Evolutionary conservation across 1,284 basidiomycete species (phyloP).

Genomic region (Clitocybe nebularis): DNA sequence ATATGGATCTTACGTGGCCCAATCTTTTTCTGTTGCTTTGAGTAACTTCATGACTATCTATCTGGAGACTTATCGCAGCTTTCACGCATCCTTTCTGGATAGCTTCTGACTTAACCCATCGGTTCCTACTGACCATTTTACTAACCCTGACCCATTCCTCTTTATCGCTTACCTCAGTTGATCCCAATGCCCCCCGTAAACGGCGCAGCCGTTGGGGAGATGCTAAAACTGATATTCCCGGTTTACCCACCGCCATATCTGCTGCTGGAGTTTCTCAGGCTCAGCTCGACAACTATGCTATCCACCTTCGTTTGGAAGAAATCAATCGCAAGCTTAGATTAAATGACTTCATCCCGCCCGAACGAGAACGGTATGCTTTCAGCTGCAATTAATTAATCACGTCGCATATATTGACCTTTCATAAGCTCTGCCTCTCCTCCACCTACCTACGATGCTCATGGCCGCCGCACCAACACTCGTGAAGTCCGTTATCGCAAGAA

Average conservation of each 20-base stretch:
- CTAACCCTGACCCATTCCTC: constrained; percentile 49
- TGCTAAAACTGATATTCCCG: constrained; percentile 82
- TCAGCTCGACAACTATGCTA: constrained; percentile 94
- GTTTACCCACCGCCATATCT: constrained; percentile 88
- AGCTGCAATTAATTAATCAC: constrained; percentile 2
- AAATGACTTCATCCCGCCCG: constrained; percentile 95
- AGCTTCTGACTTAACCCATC: constrained; percentile 30
- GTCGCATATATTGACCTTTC: constrained; percentile 24
- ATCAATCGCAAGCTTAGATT: constrained; percentile 92
- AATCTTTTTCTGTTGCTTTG: constrained; percentile 12
- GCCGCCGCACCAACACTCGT: constrained; percentile 96
- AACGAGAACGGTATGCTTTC: constrained; percentile 74
- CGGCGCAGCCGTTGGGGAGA: constrained; percentile 96
- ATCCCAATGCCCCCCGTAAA: constrained; percentile 83
- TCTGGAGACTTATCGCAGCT: constrained; percentile 15
- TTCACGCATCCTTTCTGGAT: constrained; percentile 25
- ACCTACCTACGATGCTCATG: constrained; percentile 95
- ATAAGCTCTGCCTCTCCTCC: constrained; percentile 90
- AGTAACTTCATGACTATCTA: constrained; percentile 16
- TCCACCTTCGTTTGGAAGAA: constrained; percentile 92
- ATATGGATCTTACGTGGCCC: constrained; percentile 8
- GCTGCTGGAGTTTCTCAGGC: constrained; percentile 87
- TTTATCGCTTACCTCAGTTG: constrained; percentile 49
- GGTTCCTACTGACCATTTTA: constrained; percentile 51
- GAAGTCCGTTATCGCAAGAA: constrained; percentile 98